Percentiles rank a stretch among this genome's conserved stretches.
Evolutionary conservation across 441 rosid genomes (phyloP).

Genomic region (Syzygium syzygioides): DNA sequence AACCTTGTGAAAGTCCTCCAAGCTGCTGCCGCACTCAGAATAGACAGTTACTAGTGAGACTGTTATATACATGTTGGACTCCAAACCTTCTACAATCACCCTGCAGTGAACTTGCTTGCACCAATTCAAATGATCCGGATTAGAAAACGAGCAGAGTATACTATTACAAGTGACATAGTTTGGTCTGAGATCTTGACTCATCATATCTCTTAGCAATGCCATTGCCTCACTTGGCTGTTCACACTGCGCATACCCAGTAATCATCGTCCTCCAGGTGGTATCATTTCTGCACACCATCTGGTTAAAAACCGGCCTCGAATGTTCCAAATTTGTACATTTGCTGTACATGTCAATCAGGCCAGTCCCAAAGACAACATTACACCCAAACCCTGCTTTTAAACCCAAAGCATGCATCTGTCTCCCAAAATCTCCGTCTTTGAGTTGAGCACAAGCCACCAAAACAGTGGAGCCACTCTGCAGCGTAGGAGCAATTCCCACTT

Average conservation of each 20-base stretch:
- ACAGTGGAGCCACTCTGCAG: conserved; percentile 7
- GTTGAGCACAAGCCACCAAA: conserved; percentile 22
- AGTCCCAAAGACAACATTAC: conserved; percentile 18
- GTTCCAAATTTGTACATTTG: conserved; percentile 15
- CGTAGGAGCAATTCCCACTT: conserved; percentile 4
- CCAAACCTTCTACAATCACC: conserved; percentile 20
- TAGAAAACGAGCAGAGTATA: conserved; percentile 25
- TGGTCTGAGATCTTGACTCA: conserved; percentile 3
- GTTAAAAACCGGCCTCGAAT: conserved; percentile 20
- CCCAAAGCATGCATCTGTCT: conserved; percentile 22
- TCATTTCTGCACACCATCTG: conserved; percentile 16
- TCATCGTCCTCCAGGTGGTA: conserved; percentile 31
- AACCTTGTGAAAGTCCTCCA: conserved; percentile 22
- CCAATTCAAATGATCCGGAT: conserved; percentile 9
- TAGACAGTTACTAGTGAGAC: conserved; percentile 23
- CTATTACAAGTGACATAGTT: conserved; percentile 23
- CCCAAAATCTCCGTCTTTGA: conserved; percentile 17
- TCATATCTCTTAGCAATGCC: conserved; percentile 22
- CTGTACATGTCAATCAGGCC: conserved; percentile 27
- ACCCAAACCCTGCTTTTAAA: conserved; percentile 16
- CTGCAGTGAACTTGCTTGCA: conserved; percentile 32
- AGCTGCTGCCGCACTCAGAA: conserved; percentile 16
- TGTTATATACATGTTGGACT: conserved; percentile 14
- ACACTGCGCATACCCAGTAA: conserved; percentile 19
- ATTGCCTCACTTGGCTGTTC: conserved; percentile 25